Base-by-base conservation (phyloP, 345 rosid species). In the Gossypium longicalyx region DNA sequence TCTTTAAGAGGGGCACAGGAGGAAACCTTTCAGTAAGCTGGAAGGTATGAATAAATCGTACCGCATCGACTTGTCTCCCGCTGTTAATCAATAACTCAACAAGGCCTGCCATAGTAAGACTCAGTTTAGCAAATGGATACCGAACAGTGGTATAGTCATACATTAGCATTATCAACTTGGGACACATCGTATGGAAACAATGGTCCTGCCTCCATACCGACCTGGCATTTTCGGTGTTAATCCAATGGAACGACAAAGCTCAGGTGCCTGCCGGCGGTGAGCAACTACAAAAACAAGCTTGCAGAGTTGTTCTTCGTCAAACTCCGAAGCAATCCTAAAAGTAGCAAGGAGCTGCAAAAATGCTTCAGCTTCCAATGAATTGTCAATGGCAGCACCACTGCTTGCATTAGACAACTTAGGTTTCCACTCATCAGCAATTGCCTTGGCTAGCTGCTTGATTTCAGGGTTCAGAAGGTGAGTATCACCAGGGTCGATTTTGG, bases 311-410 rank as follows among this genome's bases (percentile, higher is more conserved):
- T 86, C 89, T 63, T 78, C 86, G 73, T 85, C 84, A 84, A 89
- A 89, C 87, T 87, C 89, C 67, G 84, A 85, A 85, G 87, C 87
- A 77, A 89, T 84, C 80, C 86, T 84, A 85, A 84, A 89, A 80
- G 90, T 87, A 58, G 88, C 82, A 48, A 89, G 87, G 82, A 89
- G 90, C 85, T 83, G 90, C 84, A 89, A 84, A 80, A 89, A 87
- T 69, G 89, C 85, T 57, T 82, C 83, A 45, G 88, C 90, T 85
- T 87, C 89, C 85, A 84, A 83, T 83, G 87, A 82, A 72, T 82
- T 83, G 74, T 83, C 87, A 84, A 83, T 80, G 85, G 83, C 77
- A 85, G 87, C 83, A 73, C 76, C 85, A 78, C 34, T 74, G 83
- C 80, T 85, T 60, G 74, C 82, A 78, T 74, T 76, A 83, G 81